Conservation (phyloP, 345 rosid species). For the rapeseed (Brassica napus) region DNA sequence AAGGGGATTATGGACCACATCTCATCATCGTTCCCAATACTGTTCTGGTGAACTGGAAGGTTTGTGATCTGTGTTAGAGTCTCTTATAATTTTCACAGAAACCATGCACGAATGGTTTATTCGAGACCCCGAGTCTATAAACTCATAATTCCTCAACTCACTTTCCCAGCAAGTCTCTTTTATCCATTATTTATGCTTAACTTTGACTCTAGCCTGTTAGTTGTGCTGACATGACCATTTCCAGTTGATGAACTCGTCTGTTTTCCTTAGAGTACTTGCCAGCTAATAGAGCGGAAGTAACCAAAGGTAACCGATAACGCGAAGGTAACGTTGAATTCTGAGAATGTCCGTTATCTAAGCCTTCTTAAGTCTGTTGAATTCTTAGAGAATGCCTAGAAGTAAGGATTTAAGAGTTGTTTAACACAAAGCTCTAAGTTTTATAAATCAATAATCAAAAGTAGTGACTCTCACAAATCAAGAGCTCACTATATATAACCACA, state of each 20-base stretch:
- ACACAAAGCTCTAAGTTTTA: too few species aligned
- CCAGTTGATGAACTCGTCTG: slow-evolving; percentile 20
- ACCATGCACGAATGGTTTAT: slow-evolving; percentile 3
- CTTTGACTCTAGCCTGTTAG: slow-evolving; percentile 16
- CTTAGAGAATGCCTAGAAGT: too few species aligned
- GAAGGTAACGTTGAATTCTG: too few species aligned
- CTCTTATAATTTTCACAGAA: not conserved
- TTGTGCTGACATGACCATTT: slow-evolving; percentile 21
- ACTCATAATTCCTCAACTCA: not conserved
- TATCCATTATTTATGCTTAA: slow-evolving; percentile 2
- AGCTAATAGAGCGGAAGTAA: too few species aligned
- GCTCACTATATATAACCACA: too few species aligned
- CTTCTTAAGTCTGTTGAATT: too few species aligned
- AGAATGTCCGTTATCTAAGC: too few species aligned
- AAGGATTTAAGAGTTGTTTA: too few species aligned
- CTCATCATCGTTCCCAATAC: slow-evolving; percentile 99
- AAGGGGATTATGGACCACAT: slow-evolving; percentile 99
- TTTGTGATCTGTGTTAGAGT: slow-evolving; percentile 41
- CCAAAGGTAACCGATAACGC: too few species aligned
- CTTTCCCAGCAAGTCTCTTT: not conserved
- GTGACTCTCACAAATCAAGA: too few species aligned
- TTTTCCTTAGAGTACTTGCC: slow-evolving; percentile 4
- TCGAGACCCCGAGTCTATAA: not conserved
- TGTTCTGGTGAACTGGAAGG: slow-evolving; percentile 99
- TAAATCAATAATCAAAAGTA: too few species aligned